A percentile compares a stretch with the other conserved stretches of the same genome.
phyloP scores from a whole-genome alignment of 208 protist species.

The Acanthamoeba triangularis region DNA sequence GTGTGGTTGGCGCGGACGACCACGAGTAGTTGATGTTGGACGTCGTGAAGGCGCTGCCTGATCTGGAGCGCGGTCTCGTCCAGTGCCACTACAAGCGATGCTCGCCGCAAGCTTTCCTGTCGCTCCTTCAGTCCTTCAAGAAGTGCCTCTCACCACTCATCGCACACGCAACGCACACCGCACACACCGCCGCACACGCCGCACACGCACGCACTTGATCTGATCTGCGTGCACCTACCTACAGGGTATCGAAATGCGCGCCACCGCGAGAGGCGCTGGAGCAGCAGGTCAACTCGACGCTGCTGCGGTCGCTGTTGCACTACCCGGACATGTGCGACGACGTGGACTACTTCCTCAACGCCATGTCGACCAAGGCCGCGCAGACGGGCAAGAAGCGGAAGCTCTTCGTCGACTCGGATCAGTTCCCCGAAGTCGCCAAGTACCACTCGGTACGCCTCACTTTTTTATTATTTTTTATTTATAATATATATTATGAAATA shows the following conservation, averaged over 20 bases:
- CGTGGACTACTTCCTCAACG: slow-evolving; percentile 45
- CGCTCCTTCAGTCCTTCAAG: slow-evolving; percentile 65
- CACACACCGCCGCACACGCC: too few species aligned
- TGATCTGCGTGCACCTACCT: neutral
- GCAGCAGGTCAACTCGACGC: slow-evolving; percentile 57
- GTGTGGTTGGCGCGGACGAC: too few species aligned
- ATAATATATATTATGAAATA: neutral
- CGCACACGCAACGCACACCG: too few species aligned
- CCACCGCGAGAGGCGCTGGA: slow-evolving; percentile 41
- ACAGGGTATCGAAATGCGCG: slow-evolving; percentile 24
- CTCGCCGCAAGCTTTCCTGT: slow-evolving; percentile 50
- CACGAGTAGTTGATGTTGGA: slow-evolving; percentile 16
- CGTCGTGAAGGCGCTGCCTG: slow-evolving; percentile 59
- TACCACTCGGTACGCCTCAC: slow-evolving; percentile 23
- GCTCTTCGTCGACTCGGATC: slow-evolving; percentile 31
- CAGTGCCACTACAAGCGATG: slow-evolving; percentile 80
- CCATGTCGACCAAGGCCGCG: slow-evolving; percentile 23
- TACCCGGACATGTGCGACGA: slow-evolving; percentile 55
- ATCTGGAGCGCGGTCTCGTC: slow-evolving; percentile 83
- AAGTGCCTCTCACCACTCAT: neutral
- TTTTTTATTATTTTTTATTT: neutral
- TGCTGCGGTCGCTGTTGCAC: slow-evolving; percentile 39
- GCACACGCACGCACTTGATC: neutral
- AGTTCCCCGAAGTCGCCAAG: slow-evolving; percentile 68
- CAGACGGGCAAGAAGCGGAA: slow-evolving; percentile 46